These are phyloP conservation scores for Aspergillus egyptiacus DNA, from an alignment of 495 filamentous ascomycete species.

Conservation along the genomic window DNA sequence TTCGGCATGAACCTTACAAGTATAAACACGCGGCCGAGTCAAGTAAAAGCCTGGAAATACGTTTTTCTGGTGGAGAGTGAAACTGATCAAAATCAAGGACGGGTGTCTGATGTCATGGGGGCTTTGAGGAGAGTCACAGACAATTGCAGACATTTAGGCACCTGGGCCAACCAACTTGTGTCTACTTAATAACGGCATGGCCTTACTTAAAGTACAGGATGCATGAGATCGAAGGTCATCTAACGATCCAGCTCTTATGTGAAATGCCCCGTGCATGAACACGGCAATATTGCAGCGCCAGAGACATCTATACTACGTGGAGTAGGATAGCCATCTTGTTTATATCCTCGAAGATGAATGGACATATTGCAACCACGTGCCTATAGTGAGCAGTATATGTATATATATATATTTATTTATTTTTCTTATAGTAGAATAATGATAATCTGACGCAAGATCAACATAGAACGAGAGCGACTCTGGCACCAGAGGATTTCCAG, in stretches of 20 bases:
- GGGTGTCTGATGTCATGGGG: slow-evolving; percentile 23
- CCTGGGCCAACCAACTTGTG: slow-evolving; percentile 37
- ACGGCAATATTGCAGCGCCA: too few species aligned
- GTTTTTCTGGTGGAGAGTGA: slow-evolving; percentile 92
- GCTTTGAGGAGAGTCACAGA: slow-evolving; percentile 30
- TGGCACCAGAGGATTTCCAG: slow-evolving; percentile 8
- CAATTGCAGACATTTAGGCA: slow-evolving; percentile 36
- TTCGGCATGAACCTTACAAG: slow-evolving; percentile 77
- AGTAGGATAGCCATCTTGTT: too few species aligned
- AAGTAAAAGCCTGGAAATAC: slow-evolving; percentile 76
- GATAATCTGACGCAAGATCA: slow-evolving; percentile 11
- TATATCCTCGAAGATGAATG: too few species aligned
- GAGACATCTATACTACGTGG: too few species aligned
- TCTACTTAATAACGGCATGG: neutral
- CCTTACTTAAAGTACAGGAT: neutral
- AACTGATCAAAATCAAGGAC: slow-evolving; percentile 25
- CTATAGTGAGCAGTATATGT: neutral
- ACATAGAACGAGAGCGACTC: slow-evolving; percentile 13
- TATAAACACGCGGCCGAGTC: slow-evolving; percentile 80
- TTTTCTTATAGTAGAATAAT: slow-evolving; percentile 2
- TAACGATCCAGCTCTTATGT: too few species aligned
- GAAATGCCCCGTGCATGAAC: too few species aligned
- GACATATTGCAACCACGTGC: neutral
- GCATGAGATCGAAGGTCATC: neutral
- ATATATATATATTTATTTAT: too few species aligned